Percentiles rank a stretch among this genome's conserved stretches.
These are phyloP conservation scores for Arxiozyma slooffiae DNA, from an alignment of 1,139 yeast genomes.

Conservation along the genomic window DNA sequence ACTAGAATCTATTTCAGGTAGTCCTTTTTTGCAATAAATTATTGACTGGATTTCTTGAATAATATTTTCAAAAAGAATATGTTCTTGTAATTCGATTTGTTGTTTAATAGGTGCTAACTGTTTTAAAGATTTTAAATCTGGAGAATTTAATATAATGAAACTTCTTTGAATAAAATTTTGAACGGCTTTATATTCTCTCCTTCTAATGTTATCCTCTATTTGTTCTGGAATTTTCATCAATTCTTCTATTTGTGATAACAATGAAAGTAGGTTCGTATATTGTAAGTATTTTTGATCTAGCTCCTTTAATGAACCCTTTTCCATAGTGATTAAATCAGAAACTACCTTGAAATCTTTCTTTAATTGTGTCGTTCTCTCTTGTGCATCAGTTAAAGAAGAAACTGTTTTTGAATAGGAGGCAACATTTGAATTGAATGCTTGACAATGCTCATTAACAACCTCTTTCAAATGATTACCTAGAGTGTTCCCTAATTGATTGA, in stretches of 20 bases:
- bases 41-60: constrained; percentile 70
- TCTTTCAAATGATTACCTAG: constrained; percentile 51
- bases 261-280: constrained; percentile 60
- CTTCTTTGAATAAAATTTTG: constrained; percentile 54
- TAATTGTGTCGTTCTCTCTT: constrained; percentile 22
- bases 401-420: constrained; percentile 64
- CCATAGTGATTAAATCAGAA: constrained; percentile 43
- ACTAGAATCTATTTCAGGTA: constrained; percentile 9
- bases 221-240: constrained; percentile 50
- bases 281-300: constrained; percentile 53
- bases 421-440: constrained; percentile 72
- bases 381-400: constrained; percentile 26
- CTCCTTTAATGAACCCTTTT: constrained; percentile 51
- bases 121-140: constrained; percentile 52
- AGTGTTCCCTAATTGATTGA: constrained; percentile 42
- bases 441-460: constrained; percentile 77
- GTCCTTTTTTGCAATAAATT: constrained; percentile 48
- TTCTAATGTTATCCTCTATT: constrained; percentile 56
- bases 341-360: constrained; percentile 33
- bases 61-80: constrained; percentile 56
- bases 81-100: constrained; percentile 55
- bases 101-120: constrained; percentile 49
- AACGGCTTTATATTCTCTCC: constrained; percentile 61
- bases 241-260: constrained; percentile 59
- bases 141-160: constrained; percentile 45